phyloP scores from a whole-genome alignment of 225 moss, liverwort and hornwort species.

The Bryoerythrophyllum caledonicum region DNA sequence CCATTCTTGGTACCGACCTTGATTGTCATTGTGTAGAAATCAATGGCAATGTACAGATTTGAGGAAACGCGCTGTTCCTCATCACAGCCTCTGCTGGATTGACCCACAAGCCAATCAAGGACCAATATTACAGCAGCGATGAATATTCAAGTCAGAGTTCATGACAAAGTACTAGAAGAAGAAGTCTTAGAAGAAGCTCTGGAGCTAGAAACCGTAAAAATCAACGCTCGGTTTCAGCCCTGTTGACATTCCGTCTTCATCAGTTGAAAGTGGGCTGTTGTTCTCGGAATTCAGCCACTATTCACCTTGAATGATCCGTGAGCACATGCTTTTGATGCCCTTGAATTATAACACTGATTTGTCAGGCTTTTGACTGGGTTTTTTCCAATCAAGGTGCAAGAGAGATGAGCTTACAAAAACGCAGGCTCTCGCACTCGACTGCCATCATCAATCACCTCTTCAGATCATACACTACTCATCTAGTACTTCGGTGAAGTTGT shows the following conservation, averaged over 20 bases:
- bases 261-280: not conserved
- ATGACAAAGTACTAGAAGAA: too few species aligned
- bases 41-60: not conserved
- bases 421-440: not conserved
- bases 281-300: conserved; percentile 1
- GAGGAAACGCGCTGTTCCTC: not conserved
- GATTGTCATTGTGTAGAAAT: not conserved
- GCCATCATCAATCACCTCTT: conserved; percentile 16
- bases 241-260: not conserved
- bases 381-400: not conserved
- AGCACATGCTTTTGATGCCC: conserved; percentile 3
- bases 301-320: not conserved
- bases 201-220: not conserved
- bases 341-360: not conserved
- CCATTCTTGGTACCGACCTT: not conserved
- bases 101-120: too few species aligned
- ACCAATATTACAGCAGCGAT: too few species aligned
- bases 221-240: conserved; percentile 18
- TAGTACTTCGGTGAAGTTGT: not conserved
- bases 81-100: not conserved
- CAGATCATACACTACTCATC: too few species aligned
- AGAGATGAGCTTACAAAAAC: conserved; percentile 25
- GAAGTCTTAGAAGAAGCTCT: not conserved
- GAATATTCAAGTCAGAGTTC: too few species aligned
- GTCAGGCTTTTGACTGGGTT: not conserved